Base-by-base conservation (phyloP, 176 grass and related monocot genomes). In the Oropetium thomaeum region DNA sequence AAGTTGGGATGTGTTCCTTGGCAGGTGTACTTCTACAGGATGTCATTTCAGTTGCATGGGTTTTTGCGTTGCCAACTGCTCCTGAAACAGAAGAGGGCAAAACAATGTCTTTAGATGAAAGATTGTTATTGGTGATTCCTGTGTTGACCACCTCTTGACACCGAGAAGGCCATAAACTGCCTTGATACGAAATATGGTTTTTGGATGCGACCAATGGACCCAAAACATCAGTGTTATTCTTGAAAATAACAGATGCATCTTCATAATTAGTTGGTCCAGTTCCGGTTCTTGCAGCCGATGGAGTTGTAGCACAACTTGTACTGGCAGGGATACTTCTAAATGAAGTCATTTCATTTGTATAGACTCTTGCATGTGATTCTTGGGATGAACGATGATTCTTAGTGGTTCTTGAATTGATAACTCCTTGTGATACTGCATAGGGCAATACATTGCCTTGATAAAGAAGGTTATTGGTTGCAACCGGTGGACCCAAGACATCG, bases 31-130 rank as follows among this genome's bases (percentile, higher is more conserved):
- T 86, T 71, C 49, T 82, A 44, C 39, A 64, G 10, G 75, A 48
- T 42, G 65, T 66, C 61, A 79, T 60, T 31, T 19, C 30, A 68
- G 71, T 62, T 31, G 70, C n/a, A 55, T 47, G 20, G 38, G 57
- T 53, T 69, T 59, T 67, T 66, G 57, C 51, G 43, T 49, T 79
- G 42, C 52, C 31, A 69, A 43, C 55, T 31, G 53, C 31, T 26
- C 77, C 62, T 69, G 78, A 51, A 65, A 77, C 22, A 49, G 57
- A 41, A 34, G 81, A 89, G 39, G 80, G 49, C 73, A 40, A 83
- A 57, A 73, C 30, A 71, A 48, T 75, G 37, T 47, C 33, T 84
- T 81, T 69, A 38, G 76, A n/a, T 31, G 74, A 60, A 64, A 77
- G 23, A 55, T 80, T 22, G 35, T 58, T 68, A 35, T 66, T 10